phyloP scores from a whole-genome alignment of 306 rosid species.

The Begonia masoniana region DNA sequence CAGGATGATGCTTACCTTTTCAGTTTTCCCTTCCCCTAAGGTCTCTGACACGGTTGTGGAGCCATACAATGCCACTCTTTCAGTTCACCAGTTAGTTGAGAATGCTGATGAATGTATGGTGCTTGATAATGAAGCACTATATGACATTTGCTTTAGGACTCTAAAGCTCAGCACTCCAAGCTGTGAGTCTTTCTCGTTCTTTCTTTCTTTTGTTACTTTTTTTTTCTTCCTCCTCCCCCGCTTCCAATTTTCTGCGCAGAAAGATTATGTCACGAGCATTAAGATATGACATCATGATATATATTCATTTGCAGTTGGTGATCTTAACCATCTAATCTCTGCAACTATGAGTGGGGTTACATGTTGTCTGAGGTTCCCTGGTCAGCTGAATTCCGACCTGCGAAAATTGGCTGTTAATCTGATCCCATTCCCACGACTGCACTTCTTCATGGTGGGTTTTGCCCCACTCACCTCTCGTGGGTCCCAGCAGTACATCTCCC shows the following conservation, averaged over 20 bases:
- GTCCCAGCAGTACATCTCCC: constrained; percentile 15
- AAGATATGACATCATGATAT: too few relatives aligned
- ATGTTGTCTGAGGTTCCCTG: constrained; percentile 15
- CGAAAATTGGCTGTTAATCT: constrained; percentile 11
- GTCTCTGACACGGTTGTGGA: constrained; percentile 16
- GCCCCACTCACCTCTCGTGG: constrained; percentile 14
- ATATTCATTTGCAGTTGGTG: constrained; percentile 8
- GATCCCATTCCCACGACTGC: constrained; percentile 12
- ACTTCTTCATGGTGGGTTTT: constrained; percentile 13
- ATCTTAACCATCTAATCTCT: constrained; percentile 14
- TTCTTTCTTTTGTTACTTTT: background rate
- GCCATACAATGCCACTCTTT: constrained; percentile 17
- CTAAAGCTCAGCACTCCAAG: constrained; percentile 12
- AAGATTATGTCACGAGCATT: too few relatives aligned
- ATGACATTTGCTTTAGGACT: constrained; percentile 16
- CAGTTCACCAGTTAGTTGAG: constrained; percentile 16
- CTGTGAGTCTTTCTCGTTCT: constrained; percentile 3
- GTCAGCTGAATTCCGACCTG: constrained; percentile 14
- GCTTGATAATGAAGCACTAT: constrained; percentile 14
- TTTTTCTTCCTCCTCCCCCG: background rate
- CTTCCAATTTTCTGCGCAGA: too few relatives aligned
- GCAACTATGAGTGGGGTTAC: constrained; percentile 17
- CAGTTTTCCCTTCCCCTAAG: constrained; percentile 24
- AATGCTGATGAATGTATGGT: constrained; percentile 19
- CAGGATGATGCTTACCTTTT: constrained; percentile 59